Percentiles rank a stretch among this genome's conserved stretches.
phyloP scores from a whole-genome alignment of 768 basidiomycete species.

The Serendipita sp. region DNA sequence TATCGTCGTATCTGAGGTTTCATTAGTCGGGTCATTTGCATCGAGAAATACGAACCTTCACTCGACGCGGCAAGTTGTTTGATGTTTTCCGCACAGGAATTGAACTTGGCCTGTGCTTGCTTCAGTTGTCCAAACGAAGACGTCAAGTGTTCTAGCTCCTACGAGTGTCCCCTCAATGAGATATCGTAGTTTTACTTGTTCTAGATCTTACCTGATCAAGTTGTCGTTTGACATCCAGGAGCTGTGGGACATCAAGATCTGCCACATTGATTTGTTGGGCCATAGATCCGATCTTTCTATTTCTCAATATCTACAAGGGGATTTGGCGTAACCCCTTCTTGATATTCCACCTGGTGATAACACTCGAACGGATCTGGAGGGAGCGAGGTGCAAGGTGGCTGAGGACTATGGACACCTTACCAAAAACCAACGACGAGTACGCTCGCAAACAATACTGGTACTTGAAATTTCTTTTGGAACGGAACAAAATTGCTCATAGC shows the following conservation, averaged over 20 bases:
- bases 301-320: background rate
- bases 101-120: conserved; percentile 86
- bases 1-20: conserved; percentile 48
- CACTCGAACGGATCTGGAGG: no score
- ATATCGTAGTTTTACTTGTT: background rate
- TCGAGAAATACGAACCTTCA: conserved; percentile 26
- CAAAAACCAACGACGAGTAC: conserved; percentile 13
- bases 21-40: background rate
- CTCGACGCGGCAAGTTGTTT: conserved; percentile 32
- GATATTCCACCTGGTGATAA: no score
- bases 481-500: no score
- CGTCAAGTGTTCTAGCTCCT: conserved; percentile 89
- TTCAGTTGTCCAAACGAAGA: conserved; percentile 86
- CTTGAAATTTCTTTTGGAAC: background rate
- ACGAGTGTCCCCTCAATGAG: conserved; percentile 4
- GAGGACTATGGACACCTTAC: conserved; percentile 11
- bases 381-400: no score
- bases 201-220: conserved; percentile 63
- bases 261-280: conserved; percentile 49
- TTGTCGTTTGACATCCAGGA: conserved; percentile 79
- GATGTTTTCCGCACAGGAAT: conserved; percentile 68
- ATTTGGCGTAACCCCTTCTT: no score
- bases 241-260: conserved; percentile 74
- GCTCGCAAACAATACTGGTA: conserved; percentile 15
- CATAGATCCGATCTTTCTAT: conserved; percentile 14